Conservation (phyloP, 2,329 filamentous ascomycete genomes). For the Whalleya microplaca region DNA sequence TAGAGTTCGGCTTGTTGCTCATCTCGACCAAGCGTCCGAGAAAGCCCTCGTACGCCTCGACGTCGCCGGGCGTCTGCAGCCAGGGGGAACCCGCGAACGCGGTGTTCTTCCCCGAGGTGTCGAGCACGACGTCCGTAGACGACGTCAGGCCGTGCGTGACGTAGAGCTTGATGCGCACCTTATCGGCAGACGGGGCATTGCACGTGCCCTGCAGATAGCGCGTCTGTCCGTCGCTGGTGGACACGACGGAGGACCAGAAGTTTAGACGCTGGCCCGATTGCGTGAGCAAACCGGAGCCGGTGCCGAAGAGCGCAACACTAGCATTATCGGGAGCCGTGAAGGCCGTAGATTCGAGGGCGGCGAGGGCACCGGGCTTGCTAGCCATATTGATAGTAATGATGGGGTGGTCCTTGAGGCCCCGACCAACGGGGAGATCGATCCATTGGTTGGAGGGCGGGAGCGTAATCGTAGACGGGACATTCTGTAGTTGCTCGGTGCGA, state of each 20-base stretch:
- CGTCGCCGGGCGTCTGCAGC: too few species aligned
- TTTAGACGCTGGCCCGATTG: constrained; percentile 56
- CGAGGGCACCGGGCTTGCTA: constrained; percentile 50
- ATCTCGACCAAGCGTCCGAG: too few species aligned
- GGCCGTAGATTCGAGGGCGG: constrained; percentile 47
- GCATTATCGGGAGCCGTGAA: constrained; percentile 29
- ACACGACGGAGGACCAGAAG: constrained; percentile 47
- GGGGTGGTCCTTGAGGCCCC: constrained; percentile 41
- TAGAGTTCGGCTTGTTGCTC: too few species aligned
- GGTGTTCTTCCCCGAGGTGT: too few species aligned
- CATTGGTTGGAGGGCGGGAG: constrained; percentile 40
- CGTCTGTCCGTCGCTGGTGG: constrained; percentile 15
- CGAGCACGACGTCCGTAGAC: too few species aligned
- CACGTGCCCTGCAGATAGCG: constrained; percentile 22
- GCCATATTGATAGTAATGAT: background rate
- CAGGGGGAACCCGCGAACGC: too few species aligned
- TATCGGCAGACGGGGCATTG: too few species aligned
- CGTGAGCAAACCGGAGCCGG: constrained; percentile 52
- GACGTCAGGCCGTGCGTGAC: too few species aligned
- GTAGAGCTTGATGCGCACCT: too few species aligned
- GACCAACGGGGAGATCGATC: constrained; percentile 45
- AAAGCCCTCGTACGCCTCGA: too few species aligned
- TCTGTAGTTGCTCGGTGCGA: constrained; percentile 49
- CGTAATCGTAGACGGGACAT: constrained; percentile 35
- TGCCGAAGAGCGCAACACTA: constrained; percentile 33